These are phyloP conservation scores for Malus fusca DNA, from an alignment of 306 rosid genomes.

Conservation along the genomic window DNA sequence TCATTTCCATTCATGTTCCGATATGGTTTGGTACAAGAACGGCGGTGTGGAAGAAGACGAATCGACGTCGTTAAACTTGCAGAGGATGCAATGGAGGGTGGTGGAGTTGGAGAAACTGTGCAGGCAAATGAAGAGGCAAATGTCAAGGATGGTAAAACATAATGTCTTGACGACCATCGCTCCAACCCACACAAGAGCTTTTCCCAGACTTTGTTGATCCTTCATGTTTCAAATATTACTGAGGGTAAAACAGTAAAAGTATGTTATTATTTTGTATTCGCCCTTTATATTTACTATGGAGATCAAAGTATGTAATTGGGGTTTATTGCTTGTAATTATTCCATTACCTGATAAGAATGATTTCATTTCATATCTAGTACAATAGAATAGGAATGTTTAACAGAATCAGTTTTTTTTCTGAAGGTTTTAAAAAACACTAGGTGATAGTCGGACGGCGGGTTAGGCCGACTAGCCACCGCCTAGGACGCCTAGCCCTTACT, in stretches of 20 bases:
- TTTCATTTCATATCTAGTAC: neutral
- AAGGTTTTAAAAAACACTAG: too few relatives aligned
- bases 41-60: constrained; percentile 9
- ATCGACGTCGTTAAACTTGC: constrained; percentile 25
- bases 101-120: constrained; percentile 59
- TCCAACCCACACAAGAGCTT: constrained; percentile 32
- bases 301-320: neutral
- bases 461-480: too few relatives aligned
- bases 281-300: neutral
- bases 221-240: neutral
- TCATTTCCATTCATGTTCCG: constrained; percentile 2
- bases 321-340: neutral
- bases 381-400: neutral
- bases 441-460: too few relatives aligned
- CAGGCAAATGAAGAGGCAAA: constrained; percentile 48
- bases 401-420: neutral
- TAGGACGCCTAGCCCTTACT: too few relatives aligned
- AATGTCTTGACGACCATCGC: constrained; percentile 15
- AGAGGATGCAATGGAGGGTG: constrained; percentile 57
- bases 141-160: constrained; percentile 37
- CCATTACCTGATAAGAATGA: too few relatives aligned
- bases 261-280: neutral
- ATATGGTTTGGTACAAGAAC: constrained; percentile 8
- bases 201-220: constrained; percentile 48
- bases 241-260: neutral